Conservation (phyloP, 225 moss, liverwort and hornwort genomes). For the Lunularia cruciata region DNA sequence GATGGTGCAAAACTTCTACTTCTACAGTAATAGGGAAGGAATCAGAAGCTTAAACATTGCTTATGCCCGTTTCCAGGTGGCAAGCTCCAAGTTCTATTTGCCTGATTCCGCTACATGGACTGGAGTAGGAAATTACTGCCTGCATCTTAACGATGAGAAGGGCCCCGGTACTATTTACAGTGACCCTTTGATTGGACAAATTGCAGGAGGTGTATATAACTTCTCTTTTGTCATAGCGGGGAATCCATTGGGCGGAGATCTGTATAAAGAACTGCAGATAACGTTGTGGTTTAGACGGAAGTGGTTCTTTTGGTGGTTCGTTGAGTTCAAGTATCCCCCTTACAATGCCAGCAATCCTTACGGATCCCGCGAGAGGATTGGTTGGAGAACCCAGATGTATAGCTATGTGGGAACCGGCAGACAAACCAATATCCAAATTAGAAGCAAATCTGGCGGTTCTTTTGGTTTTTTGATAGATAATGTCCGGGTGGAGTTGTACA, state of each 20-base stretch:
- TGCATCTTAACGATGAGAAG: constrained; percentile 9
- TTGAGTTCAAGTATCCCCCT: not conserved
- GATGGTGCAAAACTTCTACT: too few relatives aligned
- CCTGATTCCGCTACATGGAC: not conserved
- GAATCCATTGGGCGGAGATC: constrained; percentile 9
- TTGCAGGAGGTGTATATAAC: constrained; percentile 8
- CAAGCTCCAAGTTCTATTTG: constrained; percentile 3
- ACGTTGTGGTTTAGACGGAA: not conserved
- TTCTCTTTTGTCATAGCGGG: constrained; percentile 10
- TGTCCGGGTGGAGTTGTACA: constrained; percentile 12
- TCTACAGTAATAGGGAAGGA: too few relatives aligned
- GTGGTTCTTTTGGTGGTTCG: not conserved
- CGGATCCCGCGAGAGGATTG: not conserved
- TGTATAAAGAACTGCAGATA: constrained; percentile 20
- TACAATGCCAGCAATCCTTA: constrained; percentile 19
- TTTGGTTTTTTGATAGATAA: constrained; percentile 25
- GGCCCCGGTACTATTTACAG: constrained; percentile 18
- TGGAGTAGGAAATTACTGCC: constrained; percentile 11
- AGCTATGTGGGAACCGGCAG: constrained; percentile 11
- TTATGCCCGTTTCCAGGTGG: constrained; percentile 12
- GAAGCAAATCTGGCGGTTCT: constrained; percentile 4
- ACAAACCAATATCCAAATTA: constrained; percentile 12
- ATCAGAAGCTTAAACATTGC: too few relatives aligned
- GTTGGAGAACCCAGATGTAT: constrained; percentile 10
- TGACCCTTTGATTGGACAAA: constrained; percentile 14